Conservation (phyloP, 2,329 filamentous ascomycete genomes). For the Stachybotrys chlorohalonatus region DNA sequence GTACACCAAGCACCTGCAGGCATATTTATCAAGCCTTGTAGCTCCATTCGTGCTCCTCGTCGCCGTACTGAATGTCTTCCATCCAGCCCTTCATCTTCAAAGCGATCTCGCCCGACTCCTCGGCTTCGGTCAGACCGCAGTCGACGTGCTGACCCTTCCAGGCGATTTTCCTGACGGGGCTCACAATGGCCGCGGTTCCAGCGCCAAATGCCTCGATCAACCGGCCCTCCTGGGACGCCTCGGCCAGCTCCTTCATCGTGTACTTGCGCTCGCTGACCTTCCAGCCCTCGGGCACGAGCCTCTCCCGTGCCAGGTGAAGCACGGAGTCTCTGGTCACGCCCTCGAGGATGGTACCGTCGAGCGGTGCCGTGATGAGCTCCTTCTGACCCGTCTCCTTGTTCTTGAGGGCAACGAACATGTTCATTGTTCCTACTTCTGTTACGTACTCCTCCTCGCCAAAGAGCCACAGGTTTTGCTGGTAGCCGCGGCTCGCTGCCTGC, state of each 20-base stretch:
- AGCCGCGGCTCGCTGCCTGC: conserved; percentile 81
- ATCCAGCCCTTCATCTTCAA: conserved; percentile 93
- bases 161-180: conserved; percentile 78
- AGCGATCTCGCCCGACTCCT: conserved; percentile 85
- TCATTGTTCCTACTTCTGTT: conserved; percentile 98
- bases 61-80: conserved; percentile 88
- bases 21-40: conserved; percentile 29
- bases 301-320: conserved; percentile 75
- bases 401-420: conserved; percentile 82
- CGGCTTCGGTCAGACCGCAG: conserved; percentile 69
- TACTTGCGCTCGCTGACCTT: conserved; percentile 80
- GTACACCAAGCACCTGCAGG: conserved; percentile 6
- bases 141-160: conserved; percentile 77
- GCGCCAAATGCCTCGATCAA: conserved; percentile 89
- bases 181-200: conserved; percentile 90
- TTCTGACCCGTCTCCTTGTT: conserved; percentile 83
- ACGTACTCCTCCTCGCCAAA: conserved; percentile 94
- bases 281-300: conserved; percentile 80
- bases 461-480: conserved; percentile 97
- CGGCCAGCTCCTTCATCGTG: conserved; percentile 76
- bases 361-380: conserved; percentile 86
- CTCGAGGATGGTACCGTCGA: conserved; percentile 94
- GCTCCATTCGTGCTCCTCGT: conserved; percentile 89
- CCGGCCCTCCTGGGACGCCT: conserved; percentile 75
- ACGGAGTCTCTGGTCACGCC: conserved; percentile 92